These are phyloP conservation scores for Mrakia gelida DNA, from an alignment of 768 basidiomycete genomes.

Conservation along the genomic window DNA sequence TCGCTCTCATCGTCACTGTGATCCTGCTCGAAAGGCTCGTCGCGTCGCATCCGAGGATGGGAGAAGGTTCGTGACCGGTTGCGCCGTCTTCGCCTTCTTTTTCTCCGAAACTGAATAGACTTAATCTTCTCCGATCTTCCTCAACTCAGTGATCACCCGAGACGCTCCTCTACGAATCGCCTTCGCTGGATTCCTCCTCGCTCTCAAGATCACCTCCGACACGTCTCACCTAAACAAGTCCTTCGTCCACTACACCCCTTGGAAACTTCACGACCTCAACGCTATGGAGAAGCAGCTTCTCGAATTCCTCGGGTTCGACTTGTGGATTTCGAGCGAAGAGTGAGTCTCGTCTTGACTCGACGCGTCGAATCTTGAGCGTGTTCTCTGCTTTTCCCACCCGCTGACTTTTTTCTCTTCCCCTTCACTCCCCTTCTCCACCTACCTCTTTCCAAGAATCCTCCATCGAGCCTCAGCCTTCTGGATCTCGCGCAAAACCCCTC, in stretches of 20 bases:
- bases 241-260: background rate
- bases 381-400: no score
- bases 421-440: background rate
- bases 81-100: background rate
- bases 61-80: background rate
- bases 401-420: no score
- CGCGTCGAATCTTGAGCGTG: no score
- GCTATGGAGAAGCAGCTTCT: background rate
- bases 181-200: background rate
- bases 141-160: background rate
- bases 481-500: background rate
- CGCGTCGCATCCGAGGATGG: background rate
- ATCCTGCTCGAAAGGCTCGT: background rate
- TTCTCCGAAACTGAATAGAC: background rate
- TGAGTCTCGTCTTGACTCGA: background rate
- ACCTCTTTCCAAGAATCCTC: background rate
- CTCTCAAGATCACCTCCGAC: slow-evolving; percentile 1
- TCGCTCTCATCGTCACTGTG: background rate
- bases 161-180: slow-evolving; percentile 4
- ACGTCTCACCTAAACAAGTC: background rate
- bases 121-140: background rate
- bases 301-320: background rate
- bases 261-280: slow-evolving; percentile 5
- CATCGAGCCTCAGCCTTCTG: slow-evolving; percentile 5
- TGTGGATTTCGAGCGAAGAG: slow-evolving; percentile 6